phyloP scores from a whole-genome alignment of 768 basidiomycete genomes.

The Kwoniella mangroviensis region DNA sequence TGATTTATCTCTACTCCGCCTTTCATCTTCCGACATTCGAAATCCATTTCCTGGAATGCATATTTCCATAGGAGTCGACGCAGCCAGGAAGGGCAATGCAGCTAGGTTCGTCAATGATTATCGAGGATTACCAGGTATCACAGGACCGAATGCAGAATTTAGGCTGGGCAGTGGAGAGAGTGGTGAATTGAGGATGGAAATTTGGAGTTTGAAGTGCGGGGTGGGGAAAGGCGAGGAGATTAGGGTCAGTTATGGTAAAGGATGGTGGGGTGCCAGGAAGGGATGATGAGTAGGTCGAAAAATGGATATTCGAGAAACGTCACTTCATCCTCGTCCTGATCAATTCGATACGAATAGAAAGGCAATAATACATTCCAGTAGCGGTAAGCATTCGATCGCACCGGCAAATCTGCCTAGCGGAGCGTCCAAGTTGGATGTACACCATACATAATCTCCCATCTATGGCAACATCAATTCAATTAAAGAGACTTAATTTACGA shows the following conservation, averaged over 20 bases:
- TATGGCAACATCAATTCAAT: background rate
- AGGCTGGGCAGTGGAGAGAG: constrained; percentile 42
- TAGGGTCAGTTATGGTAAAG: constrained; percentile 84
- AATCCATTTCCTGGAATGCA: constrained; percentile 44
- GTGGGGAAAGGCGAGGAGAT: constrained; percentile 84
- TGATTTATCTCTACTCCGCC: constrained; percentile 70
- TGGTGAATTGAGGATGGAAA: constrained; percentile 72
- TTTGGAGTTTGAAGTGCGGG: constrained; percentile 65
- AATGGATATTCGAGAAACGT: background rate
- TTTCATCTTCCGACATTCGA: constrained; percentile 35
- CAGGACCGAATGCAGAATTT: constrained; percentile 53
- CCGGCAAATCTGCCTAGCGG: too few relatives aligned
- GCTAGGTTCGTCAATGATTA: constrained; percentile 90
- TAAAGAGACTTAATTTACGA: background rate
- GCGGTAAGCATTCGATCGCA: too few relatives aligned
- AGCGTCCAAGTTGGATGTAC: background rate
- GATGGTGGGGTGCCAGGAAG: constrained; percentile 72
- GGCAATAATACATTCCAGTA: too few relatives aligned
- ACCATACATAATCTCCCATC: background rate
- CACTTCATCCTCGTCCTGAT: background rate
- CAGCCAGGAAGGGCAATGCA: constrained; percentile 76
- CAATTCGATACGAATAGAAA: too few relatives aligned
- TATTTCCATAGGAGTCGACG: constrained; percentile 74
- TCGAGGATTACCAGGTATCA: constrained; percentile 66
- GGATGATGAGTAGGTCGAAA: constrained; percentile 1